Evolutionary conservation across 345 rosid genomes (phyloP).

Genomic region (Turnera subulata): DNA sequence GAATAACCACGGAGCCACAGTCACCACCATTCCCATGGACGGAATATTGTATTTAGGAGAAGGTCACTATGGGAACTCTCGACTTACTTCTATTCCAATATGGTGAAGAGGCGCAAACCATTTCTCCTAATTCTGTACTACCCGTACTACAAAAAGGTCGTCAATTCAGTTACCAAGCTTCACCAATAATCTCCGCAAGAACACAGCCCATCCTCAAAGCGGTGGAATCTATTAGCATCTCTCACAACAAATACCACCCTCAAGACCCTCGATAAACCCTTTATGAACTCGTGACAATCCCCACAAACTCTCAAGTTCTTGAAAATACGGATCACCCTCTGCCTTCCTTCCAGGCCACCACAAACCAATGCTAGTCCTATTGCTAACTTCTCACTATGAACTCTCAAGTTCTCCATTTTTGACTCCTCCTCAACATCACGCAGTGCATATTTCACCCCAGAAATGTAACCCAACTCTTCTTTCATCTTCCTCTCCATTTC

Average conservation of each 20-base stretch:
- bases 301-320: slow-evolving; percentile 81
- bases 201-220: slow-evolving; percentile 59
- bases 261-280: slow-evolving; percentile 57
- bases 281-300: slow-evolving; percentile 79
- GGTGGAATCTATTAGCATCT: slow-evolving; percentile 83
- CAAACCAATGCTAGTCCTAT: slow-evolving; percentile 65
- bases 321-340: slow-evolving; percentile 56
- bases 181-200: slow-evolving; percentile 75
- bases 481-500: slow-evolving; percentile 68
- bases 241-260: slow-evolving; percentile 52
- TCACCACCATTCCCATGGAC: too few species aligned
- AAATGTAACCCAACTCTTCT: slow-evolving; percentile 58
- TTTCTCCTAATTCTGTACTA: too few species aligned
- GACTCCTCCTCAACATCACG: slow-evolving; percentile 79
- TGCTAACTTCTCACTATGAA: slow-evolving; percentile 85
- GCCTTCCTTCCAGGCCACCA: slow-evolving; percentile 32
- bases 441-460: slow-evolving; percentile 45
- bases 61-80: too few species aligned
- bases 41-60: too few species aligned
- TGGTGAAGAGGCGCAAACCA: too few species aligned
- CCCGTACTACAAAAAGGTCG: too few species aligned
- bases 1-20: too few species aligned
- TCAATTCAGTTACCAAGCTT: neutral
- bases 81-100: too few species aligned
- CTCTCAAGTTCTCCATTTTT: slow-evolving; percentile 63